phyloP scores from a whole-genome alignment of 2,329 filamentous ascomycete species.

The Moelleriella libera region DNA sequence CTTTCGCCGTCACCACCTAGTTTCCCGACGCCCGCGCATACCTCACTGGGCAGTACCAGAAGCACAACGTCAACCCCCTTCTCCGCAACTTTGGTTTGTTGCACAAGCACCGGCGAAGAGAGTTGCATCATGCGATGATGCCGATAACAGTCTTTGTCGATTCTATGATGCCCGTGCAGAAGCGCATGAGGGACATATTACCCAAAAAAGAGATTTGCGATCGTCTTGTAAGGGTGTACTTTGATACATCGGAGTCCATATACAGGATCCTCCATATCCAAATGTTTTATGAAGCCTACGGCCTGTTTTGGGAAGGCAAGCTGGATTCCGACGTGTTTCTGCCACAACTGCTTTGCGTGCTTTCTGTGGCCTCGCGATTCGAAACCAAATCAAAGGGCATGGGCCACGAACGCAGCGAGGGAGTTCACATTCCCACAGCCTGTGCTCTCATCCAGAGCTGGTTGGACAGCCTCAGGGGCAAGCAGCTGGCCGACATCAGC shows the following conservation, averaged over 20 bases:
- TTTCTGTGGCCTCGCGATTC: constrained; percentile 40
- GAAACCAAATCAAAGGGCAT: constrained; percentile 35
- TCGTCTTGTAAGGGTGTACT: constrained; percentile 32
- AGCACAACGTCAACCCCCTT: constrained; percentile 21
- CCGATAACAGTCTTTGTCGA: constrained; percentile 43
- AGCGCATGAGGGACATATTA: constrained; percentile 42
- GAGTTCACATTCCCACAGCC: constrained; percentile 42
- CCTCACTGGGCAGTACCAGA: constrained; percentile 2
- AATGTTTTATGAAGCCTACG: constrained; percentile 35
- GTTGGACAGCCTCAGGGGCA: constrained; percentile 36
- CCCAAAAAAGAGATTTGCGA: constrained; percentile 37
- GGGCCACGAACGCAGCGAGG: constrained; percentile 34
- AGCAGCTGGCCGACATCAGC: constrained; percentile 35
- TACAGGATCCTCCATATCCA: constrained; percentile 39
- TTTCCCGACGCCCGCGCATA: constrained; percentile 6
- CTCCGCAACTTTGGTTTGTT: constrained; percentile 31
- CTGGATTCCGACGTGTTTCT: constrained; percentile 34
- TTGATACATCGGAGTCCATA: constrained; percentile 35
- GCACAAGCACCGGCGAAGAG: constrained; percentile 31
- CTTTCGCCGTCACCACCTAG: background rate
- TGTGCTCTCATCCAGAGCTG: constrained; percentile 39
- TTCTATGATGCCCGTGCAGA: constrained; percentile 42
- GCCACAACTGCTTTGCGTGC: constrained; percentile 35
- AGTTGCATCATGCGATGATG: constrained; percentile 29
- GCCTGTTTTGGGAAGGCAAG: constrained; percentile 35